phyloP scores from a whole-genome alignment of 2,329 filamentous ascomycete genomes.

The Fusarium algeriense region DNA sequence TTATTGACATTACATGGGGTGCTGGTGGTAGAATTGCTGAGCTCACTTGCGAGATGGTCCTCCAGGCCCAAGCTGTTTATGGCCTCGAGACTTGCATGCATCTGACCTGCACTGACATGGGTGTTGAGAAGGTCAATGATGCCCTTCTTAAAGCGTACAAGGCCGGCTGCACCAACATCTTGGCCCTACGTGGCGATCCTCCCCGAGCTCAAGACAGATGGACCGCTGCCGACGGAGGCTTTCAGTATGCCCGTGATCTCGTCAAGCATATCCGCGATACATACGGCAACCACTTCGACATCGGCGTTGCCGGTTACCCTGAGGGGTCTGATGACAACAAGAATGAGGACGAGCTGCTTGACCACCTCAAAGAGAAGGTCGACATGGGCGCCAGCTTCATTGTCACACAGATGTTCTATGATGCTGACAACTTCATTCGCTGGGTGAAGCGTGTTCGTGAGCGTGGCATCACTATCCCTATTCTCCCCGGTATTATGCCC shows the following conservation, averaged over 20 bases:
- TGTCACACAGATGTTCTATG: conserved; percentile 99
- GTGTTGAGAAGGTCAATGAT: conserved; percentile 87
- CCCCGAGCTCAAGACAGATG: conserved; percentile 94
- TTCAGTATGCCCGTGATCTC: conserved; percentile 92
- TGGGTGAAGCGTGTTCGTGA: conserved; percentile 91
- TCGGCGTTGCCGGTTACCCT: conserved; percentile 96
- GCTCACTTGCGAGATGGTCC: conserved; percentile 97
- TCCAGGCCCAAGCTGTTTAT: conserved; percentile 93
- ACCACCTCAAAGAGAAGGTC: conserved; percentile 96
- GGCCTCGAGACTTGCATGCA: conserved; percentile 99
- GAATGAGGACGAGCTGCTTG: conserved; percentile 84
- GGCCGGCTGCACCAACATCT: conserved; percentile 95
- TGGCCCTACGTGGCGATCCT: conserved; percentile 92
- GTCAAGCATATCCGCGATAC: conserved; percentile 83
- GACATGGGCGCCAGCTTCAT: conserved; percentile 94
- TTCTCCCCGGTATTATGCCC: conserved; percentile 86
- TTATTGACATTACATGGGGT: conserved; percentile 99
- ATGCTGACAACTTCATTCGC: conserved; percentile 91
- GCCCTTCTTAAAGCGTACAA: conserved; percentile 91
- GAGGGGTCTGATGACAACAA: conserved; percentile 96
- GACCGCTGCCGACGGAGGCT: conserved; percentile 87
- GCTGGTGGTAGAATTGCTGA: conserved; percentile 92
- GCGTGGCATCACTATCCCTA: conserved; percentile 84
- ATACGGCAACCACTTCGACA: conserved; percentile 85
- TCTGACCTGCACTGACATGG: conserved; percentile 98